Percentiles rank a stretch among this genome's conserved stretches.
phyloP scores from a whole-genome alignment of 2,329 filamentous ascomycete genomes.

The Lecanosticta acicola region DNA sequence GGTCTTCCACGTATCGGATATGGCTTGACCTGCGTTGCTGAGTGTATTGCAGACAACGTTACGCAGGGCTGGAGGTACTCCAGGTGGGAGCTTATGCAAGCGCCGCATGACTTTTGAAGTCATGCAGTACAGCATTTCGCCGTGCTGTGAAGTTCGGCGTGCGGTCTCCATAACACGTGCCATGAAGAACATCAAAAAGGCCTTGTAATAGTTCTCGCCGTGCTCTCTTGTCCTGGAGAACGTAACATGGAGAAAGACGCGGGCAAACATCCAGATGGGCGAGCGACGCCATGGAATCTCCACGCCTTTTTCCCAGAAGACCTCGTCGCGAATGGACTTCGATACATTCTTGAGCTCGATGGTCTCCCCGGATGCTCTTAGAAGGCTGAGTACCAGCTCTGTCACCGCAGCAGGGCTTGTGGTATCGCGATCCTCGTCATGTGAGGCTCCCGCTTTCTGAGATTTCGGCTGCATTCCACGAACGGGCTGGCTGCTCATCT shows the following conservation, averaged over 20 bases:
- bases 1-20: background rate
- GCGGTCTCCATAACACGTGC: conserved; percentile 4
- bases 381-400: conserved; percentile 45
- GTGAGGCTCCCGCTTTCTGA: conserved; percentile 46
- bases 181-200: conserved; percentile 7
- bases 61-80: background rate
- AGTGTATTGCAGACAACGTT: background rate
- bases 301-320: conserved; percentile 41
- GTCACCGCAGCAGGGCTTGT: conserved; percentile 53
- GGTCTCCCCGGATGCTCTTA: conserved; percentile 2
- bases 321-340: conserved; percentile 60
- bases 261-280: conserved; percentile 57
- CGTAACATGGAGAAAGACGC: conserved; percentile 52
- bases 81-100: conserved; percentile 4
- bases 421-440: conserved; percentile 56
- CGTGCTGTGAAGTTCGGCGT: background rate
- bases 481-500: conserved; percentile 15
- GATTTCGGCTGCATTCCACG: conserved; percentile 16
- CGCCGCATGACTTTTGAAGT: conserved; percentile 9
- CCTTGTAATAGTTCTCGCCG: conserved; percentile 5
- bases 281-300: conserved; percentile 57
- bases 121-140: conserved; percentile 7
- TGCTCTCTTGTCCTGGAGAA: conserved; percentile 30
- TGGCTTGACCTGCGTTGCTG: background rate
- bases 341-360: no score